Conservation (phyloP, 441 rosid species). For the Gossypium davidsonii region DNA sequence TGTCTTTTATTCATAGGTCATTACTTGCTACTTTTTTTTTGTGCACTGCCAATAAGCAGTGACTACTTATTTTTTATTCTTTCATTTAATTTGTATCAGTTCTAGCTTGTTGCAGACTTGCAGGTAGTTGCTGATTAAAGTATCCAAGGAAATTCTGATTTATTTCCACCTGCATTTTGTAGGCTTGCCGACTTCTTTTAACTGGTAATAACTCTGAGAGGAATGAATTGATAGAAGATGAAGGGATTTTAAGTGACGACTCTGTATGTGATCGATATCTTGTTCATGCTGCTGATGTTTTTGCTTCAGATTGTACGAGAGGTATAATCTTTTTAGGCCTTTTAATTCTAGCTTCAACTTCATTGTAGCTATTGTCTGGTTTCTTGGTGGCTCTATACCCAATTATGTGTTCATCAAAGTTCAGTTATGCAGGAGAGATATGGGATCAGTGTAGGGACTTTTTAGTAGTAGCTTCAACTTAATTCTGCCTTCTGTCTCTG, state of each 20-base stretch:
- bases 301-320: slow-evolving; percentile 38
- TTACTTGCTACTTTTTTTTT: neutral
- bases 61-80: neutral
- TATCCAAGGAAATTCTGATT: slow-evolving; percentile 10
- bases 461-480: slow-evolving; percentile 7
- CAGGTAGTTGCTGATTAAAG: slow-evolving; percentile 8
- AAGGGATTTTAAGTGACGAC: slow-evolving; percentile 40
- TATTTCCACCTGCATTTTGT: slow-evolving; percentile 16
- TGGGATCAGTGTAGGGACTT: slow-evolving; percentile 2
- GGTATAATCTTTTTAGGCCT: slow-evolving; percentile 35
- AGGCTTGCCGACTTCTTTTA: slow-evolving; percentile 75
- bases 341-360: slow-evolving; percentile 8
- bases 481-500: neutral
- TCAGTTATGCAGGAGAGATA: slow-evolving; percentile 40
- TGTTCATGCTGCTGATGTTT: slow-evolving; percentile 47
- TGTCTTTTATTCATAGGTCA: neutral
- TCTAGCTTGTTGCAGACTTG: slow-evolving; percentile 1
- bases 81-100: neutral
- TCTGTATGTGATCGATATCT: slow-evolving; percentile 54
- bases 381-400: neutral
- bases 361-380: neutral
- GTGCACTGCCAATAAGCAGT: neutral
- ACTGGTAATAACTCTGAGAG: slow-evolving; percentile 48
- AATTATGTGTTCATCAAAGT: neutral
- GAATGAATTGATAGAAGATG: slow-evolving; percentile 51